Base-by-base conservation (phyloP, 1,139 yeast species). In the Hyphopichia burtonii region DNA sequence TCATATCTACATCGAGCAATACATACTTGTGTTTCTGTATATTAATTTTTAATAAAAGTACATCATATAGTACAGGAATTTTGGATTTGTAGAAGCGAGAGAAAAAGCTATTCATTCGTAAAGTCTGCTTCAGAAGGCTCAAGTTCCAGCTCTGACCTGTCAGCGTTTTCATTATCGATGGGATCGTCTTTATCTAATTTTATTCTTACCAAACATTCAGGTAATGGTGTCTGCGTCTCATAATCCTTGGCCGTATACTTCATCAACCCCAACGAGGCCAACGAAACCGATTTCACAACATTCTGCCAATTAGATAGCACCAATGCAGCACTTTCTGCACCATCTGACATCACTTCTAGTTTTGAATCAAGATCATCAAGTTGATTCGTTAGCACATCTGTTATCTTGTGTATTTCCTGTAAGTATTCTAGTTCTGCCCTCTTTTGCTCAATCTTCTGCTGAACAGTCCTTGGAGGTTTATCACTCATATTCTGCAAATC, bases 291-390 rank as follows among this genome's bases (percentile, higher is more conserved):
- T 45, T 81, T 71, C 18, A 83, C 69, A 15, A 86, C 84, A 45
- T 77, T 80, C 45, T 80, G 78, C 95, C 95, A 86, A 50, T 83
- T 84, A 9, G 83, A 72, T 52, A 83, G 66, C 4, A 82, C 76
- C 14, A 71, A 57, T 4, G 73, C 76, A 10, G 80, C 81, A 36
- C 81, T 73, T 43, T 74, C 80, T 2, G 89, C 74, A 0, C 87
- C 88, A 32, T 72, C 76, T 15, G 76, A 75, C 64, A 83, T 65
- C 12, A 68, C 66, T 14, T 68, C 73, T 35, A 83, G 55, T 50
- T 76, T 73, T n/a, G 58, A 61, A 19, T 76, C 77, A 23, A 82
- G 65, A 18, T 60, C 63, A 37, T 75, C 80, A 38, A 83, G 63
- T 45, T 79, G 78, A 3, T 52, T 49, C 2, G 79, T 76, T 36